Evolutionary conservation across 2,329 filamentous ascomycete species (phyloP).

Genomic region (Coniochaeta sp.): DNA sequence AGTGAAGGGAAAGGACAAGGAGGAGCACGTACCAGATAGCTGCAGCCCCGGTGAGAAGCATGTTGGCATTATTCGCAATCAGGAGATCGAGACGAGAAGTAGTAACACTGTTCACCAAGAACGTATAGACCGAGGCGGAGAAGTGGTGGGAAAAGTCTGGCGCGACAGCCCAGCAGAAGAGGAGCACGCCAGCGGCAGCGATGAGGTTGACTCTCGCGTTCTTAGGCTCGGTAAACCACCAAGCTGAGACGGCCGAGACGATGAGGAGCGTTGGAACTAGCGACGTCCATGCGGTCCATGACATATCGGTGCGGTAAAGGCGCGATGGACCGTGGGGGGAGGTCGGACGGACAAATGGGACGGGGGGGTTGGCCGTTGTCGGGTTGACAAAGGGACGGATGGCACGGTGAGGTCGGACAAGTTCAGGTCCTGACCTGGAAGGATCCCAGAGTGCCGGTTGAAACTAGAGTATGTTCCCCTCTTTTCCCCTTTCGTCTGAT

Average conservation of each 20-base stretch:
- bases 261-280: constrained; percentile 36
- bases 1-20: not conserved
- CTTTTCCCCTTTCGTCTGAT: not conserved
- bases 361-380: not conserved
- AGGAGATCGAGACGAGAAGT: constrained; percentile 38
- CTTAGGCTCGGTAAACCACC: constrained; percentile 38
- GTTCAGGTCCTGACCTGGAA: not conserved
- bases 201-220: constrained; percentile 33
- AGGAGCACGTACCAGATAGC: constrained; percentile 40
- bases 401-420: not conserved
- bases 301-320: constrained; percentile 30
- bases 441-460: not conserved
- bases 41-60: constrained; percentile 46
- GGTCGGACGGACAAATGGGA: not conserved
- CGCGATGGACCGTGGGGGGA: not conserved
- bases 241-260: constrained; percentile 31
- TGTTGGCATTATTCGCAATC: constrained; percentile 42
- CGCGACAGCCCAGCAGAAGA: constrained; percentile 34
- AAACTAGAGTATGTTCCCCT: not conserved
- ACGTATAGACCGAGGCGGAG: constrained; percentile 24
- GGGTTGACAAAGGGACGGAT: not conserved
- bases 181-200: constrained; percentile 28
- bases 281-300: constrained; percentile 40
- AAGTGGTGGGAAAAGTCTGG: constrained; percentile 30
- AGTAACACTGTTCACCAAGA: constrained; percentile 25